Conservation (phyloP, 441 rosid genomes). For the Adansonia rubrostipa region DNA sequence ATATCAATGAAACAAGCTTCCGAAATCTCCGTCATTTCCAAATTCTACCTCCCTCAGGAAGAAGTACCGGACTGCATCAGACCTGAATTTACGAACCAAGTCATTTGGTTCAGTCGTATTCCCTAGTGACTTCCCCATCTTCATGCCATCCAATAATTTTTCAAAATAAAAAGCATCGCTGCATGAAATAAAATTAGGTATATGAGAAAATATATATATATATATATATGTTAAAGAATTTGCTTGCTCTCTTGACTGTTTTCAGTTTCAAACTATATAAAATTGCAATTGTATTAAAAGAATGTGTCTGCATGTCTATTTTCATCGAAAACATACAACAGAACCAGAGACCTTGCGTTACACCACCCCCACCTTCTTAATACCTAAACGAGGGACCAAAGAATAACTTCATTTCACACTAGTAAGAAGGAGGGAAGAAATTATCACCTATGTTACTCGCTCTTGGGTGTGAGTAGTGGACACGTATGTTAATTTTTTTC, state of each 20-base stretch:
- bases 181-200: constrained; percentile 55
- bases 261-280: background rate
- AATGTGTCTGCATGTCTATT: background rate
- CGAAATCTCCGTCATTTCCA: constrained; percentile 94
- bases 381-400: background rate
- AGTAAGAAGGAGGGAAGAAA: background rate
- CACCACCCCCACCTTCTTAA: background rate
- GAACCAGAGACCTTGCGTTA: background rate
- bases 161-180: constrained; percentile 50
- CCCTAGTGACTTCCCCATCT: constrained; percentile 98
- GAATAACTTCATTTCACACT: background rate
- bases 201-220: constrained; percentile 31
- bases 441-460: background rate
- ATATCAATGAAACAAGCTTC: constrained; percentile 83
- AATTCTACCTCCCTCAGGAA: constrained; percentile 90
- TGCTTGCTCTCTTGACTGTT: constrained; percentile 8
- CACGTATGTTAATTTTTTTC: too few relatives aligned
- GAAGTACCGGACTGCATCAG: constrained; percentile 94
- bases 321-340: background rate
- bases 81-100: constrained; percentile 77
- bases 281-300: background rate
- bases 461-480: too few relatives aligned
- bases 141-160: constrained; percentile 86
- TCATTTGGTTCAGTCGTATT: constrained; percentile 92
- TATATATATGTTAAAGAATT: background rate